These are phyloP conservation scores for Coniochaeta sp. DNA, from an alignment of 2,329 filamentous ascomycete species.

Conservation along the genomic window DNA sequence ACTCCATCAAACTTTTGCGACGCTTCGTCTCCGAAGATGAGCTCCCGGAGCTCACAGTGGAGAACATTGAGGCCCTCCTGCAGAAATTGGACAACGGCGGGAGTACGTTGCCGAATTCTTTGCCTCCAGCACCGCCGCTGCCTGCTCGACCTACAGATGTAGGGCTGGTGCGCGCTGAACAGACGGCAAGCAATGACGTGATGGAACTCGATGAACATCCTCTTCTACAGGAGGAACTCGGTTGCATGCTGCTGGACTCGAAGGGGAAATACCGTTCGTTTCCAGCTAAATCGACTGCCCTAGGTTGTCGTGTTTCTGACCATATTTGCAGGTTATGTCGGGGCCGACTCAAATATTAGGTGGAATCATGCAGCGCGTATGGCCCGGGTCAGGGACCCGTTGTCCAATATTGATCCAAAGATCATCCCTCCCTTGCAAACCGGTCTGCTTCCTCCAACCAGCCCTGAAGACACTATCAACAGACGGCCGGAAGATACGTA, in stretches of 20 bases:
- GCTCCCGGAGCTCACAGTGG: slow-evolving; percentile 5
- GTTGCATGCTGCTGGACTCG: slow-evolving; percentile 5
- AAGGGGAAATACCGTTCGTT: slow-evolving; percentile 5
- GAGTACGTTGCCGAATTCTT: too few relatives aligned
- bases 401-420: background rate
- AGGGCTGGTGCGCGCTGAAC: too few relatives aligned
- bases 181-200: background rate
- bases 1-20: slow-evolving; percentile 6
- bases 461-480: background rate
- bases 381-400: background rate
- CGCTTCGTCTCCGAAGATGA: slow-evolving; percentile 4
- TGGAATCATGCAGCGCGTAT: slow-evolving; percentile 6
- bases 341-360: slow-evolving; percentile 5
- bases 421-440: slow-evolving; percentile 4
- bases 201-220: slow-evolving; percentile 5
- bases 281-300: too few relatives aligned
- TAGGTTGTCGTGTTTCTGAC: too few relatives aligned
- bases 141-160: too few relatives aligned
- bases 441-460: slow-evolving; percentile 3
- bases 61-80: slow-evolving; percentile 5
- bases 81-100: background rate
- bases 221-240: slow-evolving; percentile 1
- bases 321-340: slow-evolving; percentile 1
- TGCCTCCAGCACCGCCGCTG: too few relatives aligned
- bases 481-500: background rate